A percentile compares a stretch with the other conserved stretches of the same genome.
Evolutionary conservation across 108 stramenopile genomes (phyloP).

Genomic region (Aureococcus anophagefferens): DNA sequence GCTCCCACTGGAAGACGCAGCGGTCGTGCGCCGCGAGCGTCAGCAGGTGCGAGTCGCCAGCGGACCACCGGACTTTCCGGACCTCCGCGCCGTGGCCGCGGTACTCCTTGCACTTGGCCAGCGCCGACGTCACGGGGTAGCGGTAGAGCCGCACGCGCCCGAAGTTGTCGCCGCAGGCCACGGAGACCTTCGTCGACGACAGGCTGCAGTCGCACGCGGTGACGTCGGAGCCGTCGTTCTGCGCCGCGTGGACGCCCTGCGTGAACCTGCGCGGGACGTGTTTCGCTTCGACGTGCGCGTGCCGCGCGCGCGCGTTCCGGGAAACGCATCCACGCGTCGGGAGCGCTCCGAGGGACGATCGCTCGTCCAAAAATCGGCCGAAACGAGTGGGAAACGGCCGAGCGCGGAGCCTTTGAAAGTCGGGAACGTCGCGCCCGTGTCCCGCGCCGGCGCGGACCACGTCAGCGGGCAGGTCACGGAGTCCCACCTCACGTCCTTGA

Average conservation of each 20-base stretch:
- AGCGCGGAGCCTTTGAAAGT: too few species aligned
- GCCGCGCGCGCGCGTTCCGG: too few species aligned
- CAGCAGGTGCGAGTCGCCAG: constrained; percentile 41
- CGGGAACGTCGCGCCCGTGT: too few species aligned
- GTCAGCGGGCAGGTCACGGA: constrained; percentile 44
- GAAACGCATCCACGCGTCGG: too few species aligned
- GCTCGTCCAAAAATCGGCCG: too few species aligned
- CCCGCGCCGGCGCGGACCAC: constrained; percentile 57
- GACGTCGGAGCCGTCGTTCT: constrained; percentile 12
- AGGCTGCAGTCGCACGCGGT: constrained; percentile 21
- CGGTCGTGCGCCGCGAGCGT: constrained; percentile 40
- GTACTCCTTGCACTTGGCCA: constrained; percentile 27
- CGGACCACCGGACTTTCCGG: constrained; percentile 24
- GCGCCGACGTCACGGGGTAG: constrained; percentile 35
- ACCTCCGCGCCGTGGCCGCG: constrained; percentile 38
- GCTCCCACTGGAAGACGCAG: constrained; percentile 47
- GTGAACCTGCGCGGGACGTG: too few species aligned
- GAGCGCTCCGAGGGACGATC: too few species aligned
- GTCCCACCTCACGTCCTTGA: constrained; percentile 53
- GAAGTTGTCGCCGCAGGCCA: constrained; percentile 35
- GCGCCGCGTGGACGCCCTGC: constrained; percentile 17
- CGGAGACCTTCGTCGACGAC: constrained; percentile 7
- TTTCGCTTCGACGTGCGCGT: too few species aligned
- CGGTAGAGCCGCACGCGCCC: constrained; percentile 39
- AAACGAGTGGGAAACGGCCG: too few species aligned